Conservation (phyloP, 306 rosid species). For the Luffa aegyptiaca region DNA sequence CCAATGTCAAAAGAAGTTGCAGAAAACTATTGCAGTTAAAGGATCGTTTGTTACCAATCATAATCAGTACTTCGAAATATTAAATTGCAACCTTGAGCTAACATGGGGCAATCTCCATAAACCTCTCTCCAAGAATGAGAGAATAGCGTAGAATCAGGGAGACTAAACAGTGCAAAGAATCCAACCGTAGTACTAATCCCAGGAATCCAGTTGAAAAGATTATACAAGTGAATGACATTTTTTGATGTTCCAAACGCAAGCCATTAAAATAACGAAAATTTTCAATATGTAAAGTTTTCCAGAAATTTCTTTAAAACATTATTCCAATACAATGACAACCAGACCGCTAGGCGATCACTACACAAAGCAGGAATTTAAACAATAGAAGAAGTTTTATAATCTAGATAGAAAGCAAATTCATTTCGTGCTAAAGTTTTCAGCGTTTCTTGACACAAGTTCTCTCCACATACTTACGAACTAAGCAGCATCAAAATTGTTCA, state of each 20-base stretch:
- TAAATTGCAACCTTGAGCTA: not conserved
- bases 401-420: not conserved
- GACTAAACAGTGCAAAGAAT: not conserved
- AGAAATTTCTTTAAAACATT: not conserved
- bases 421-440: not conserved
- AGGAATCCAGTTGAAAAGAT: not conserved
- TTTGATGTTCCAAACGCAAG: not conserved
- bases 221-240: not conserved
- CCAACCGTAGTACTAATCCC: not conserved
- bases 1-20: not conserved
- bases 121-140: not conserved
- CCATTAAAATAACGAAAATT: not conserved
- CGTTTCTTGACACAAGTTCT: not conserved
- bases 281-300: not conserved
- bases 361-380: not conserved
- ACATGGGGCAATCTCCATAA: not conserved
- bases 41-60: not conserved
- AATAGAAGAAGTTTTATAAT: not conserved
- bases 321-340: not conserved
- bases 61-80: not conserved
- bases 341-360: not conserved
- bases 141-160: not conserved
- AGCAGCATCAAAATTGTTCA: not conserved
- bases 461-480: not conserved
- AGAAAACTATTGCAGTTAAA: not conserved